Evolutionary conservation across 1,284 basidiomycete genomes (phyloP).

Genomic region (Cryptococcus sp.): DNA sequence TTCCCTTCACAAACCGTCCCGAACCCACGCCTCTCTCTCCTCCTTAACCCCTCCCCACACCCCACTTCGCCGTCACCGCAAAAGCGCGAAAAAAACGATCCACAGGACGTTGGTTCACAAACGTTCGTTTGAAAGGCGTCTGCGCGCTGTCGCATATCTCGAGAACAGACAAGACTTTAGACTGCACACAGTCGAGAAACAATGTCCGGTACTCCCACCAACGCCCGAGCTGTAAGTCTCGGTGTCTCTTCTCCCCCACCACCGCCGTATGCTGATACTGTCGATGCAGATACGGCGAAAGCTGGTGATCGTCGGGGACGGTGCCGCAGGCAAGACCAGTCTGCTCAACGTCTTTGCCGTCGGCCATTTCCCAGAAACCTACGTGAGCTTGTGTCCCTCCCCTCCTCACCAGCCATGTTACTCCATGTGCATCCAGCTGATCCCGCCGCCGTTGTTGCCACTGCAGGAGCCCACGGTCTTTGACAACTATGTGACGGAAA

Average conservation of each 20-base stretch:
- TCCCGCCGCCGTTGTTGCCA: background rate
- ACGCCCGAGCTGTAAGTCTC: no score
- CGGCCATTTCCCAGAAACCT: slow-evolving; percentile 96
- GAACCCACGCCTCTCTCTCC: no score
- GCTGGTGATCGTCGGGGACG: slow-evolving; percentile 82
- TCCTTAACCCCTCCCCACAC: no score
- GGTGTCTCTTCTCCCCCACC: background rate
- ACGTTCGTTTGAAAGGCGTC: no score
- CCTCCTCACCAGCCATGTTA: background rate
- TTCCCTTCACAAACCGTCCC: no score
- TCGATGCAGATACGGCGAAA: slow-evolving; percentile 39
- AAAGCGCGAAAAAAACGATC: no score
- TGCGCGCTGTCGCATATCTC: no score
- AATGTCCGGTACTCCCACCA: no score
- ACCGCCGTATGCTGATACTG: background rate
- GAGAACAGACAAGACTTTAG: no score
- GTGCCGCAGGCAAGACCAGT: slow-evolving; percentile 60
- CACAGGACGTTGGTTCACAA: no score
- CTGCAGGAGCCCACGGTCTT: slow-evolving; percentile 68
- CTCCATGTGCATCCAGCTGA: background rate
- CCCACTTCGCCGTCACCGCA: no score
- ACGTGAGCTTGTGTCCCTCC: slow-evolving; percentile 54
- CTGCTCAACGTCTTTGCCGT: slow-evolving; percentile 65
- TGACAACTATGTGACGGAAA: slow-evolving; percentile 98
- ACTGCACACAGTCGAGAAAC: no score